Percentiles rank a stretch among this genome's conserved stretches.
Evolutionary conservation across 1,284 basidiomycete species (phyloP).

Genomic region (Papiliotrema nemorosa): DNA sequence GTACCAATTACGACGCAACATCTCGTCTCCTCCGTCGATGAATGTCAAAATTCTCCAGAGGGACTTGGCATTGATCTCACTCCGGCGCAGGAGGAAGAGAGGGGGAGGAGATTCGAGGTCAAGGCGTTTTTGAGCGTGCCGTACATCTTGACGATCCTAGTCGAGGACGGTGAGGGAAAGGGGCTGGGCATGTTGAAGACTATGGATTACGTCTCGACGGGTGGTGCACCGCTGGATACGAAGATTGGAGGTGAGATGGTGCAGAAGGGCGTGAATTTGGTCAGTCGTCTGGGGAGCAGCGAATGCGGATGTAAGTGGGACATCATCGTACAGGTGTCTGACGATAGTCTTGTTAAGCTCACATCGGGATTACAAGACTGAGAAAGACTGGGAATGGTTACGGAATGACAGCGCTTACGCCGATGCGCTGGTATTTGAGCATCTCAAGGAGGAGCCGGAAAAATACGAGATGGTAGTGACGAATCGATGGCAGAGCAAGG

Average conservation of each 20-base stretch:
- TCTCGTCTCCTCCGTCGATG: constrained; percentile 34
- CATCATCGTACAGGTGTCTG: not conserved
- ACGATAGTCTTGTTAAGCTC: constrained; percentile 47
- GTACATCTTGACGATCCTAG: constrained; percentile 48
- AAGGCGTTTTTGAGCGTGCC: constrained; percentile 42
- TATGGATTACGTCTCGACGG: constrained; percentile 49
- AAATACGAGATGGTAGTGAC: constrained; percentile 44
- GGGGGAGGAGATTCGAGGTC: constrained; percentile 14
- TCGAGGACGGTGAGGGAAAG: constrained; percentile 24
- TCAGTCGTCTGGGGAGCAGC: constrained; percentile 49
- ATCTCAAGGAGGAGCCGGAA: constrained; percentile 10
- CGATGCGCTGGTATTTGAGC: constrained; percentile 28
- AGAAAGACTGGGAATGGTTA: constrained; percentile 50
- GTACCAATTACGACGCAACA: constrained; percentile 41
- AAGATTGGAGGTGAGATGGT: constrained; percentile 46
- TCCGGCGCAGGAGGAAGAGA: constrained; percentile 10
- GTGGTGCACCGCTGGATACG: constrained; percentile 48
- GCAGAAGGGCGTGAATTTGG: constrained; percentile 38
- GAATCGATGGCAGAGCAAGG: constrained; percentile 40
- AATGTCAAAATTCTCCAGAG: constrained; percentile 20
- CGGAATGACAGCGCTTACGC: constrained; percentile 38
- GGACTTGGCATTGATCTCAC: constrained; percentile 2
- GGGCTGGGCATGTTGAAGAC: constrained; percentile 33
- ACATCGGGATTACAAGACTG: constrained; percentile 43
- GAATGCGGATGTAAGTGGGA: constrained; percentile 46